Conservation (phyloP, 2,329 filamentous ascomycete species). For the Bipolaris gigantea region DNA sequence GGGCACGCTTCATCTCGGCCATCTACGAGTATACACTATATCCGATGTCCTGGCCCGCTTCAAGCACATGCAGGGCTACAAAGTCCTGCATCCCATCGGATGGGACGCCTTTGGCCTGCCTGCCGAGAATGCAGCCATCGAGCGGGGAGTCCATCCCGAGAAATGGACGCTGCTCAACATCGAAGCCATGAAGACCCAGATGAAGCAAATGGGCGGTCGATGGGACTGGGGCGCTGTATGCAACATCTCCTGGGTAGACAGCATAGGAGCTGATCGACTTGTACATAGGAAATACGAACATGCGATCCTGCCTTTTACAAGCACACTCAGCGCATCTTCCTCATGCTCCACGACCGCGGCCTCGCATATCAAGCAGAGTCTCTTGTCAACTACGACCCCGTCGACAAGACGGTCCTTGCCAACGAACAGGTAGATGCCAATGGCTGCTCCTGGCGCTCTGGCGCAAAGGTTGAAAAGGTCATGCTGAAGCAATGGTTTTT, state of each 20-base stretch:
- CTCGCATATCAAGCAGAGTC: conserved; percentile 83
- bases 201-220: conserved; percentile 74
- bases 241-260: not conserved
- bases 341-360: conserved; percentile 72
- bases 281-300: conserved; percentile 73
- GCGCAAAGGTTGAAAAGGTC: conserved; percentile 78
- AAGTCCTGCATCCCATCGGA: conserved; percentile 86
- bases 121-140: conserved; percentile 88
- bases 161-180: conserved; percentile 83
- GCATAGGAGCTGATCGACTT: conserved; percentile 9
- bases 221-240: conserved; percentile 81
- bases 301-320: conserved; percentile 86
- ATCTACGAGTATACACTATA: conserved; percentile 87
- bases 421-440: conserved; percentile 92
- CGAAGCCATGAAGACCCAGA: conserved; percentile 78
- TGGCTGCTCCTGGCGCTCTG: conserved; percentile 84
- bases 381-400: conserved; percentile 85
- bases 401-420: conserved; percentile 85
- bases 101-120: conserved; percentile 93
- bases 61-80: conserved; percentile 70
- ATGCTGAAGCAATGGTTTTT: conserved; percentile 89
- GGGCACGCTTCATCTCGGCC: conserved; percentile 81
- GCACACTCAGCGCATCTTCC: conserved; percentile 84
- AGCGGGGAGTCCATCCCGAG: conserved; percentile 75
- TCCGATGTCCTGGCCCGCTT: conserved; percentile 82